Evolutionary conservation across 106 monocot genomes (phyloP), one percentile per base, ranked within the genome.

Genomic region (Apostasia ramifera): DNA sequence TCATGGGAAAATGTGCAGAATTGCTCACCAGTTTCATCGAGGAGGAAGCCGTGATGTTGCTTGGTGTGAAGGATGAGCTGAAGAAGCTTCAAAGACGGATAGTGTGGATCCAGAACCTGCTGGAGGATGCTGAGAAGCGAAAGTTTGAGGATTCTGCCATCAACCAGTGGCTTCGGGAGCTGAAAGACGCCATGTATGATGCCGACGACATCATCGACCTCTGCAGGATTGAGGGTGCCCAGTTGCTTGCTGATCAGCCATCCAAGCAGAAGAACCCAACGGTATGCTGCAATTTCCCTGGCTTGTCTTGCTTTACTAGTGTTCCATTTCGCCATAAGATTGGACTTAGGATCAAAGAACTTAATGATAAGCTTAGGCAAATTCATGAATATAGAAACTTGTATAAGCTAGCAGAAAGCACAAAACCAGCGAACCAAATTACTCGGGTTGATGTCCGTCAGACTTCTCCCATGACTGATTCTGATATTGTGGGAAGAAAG

Each of bases 401-500:
- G 26, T 59, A 53, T 5, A 3, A 68, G 42, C 12, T 37, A 60
- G 10, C 40, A 72, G 44, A 41, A 72, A 8, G 15, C 40, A 8
- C 4, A 11, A 14, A n/a, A 58, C 41, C 7, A 37, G 5, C 10
- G 2, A n/a, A 69, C 8, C 37, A 44, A 3, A 2, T 38, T 1
- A 49, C 47, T 2, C 14, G 2, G 8, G 67, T 75, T 8, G 13
- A 67, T 9, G 46, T 2, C 1, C 58, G 15, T 45, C 67, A 76
- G 66, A 81, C 67, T 55, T 72, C 71, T 47, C 45, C 72, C 1
- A 10, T 73, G 38, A 41, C 61, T 1, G 39, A 69, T 0, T n/a
- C 53, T 37, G 73, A 81, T 49, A 43, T 77, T 57, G 76, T 73
- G 13, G 79, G 73, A 11, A 61, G 37, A 40, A 57, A 73, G 41